phyloP scores from a whole-genome alignment of 2,329 filamentous ascomycete species.

The Monilinia laxa region DNA sequence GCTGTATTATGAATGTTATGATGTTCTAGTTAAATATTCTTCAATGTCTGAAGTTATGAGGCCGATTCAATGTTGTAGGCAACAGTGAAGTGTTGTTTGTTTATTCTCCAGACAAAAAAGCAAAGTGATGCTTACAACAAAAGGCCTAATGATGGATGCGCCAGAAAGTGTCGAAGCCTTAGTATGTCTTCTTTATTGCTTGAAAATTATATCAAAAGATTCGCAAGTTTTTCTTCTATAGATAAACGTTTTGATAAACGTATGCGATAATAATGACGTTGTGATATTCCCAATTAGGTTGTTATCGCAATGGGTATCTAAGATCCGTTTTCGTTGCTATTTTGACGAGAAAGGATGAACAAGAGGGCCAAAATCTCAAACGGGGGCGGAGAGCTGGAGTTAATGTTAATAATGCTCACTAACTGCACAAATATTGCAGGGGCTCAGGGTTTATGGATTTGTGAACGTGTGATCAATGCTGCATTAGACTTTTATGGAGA shows the following conservation, averaged over 20 bases:
- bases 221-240: conserved; percentile 9
- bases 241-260: background rate
- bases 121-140: conserved; percentile 24
- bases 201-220: conserved; percentile 16
- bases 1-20: background rate
- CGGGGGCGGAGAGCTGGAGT: conserved; percentile 19
- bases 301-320: background rate
- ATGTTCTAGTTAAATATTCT: background rate
- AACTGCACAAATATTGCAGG: background rate
- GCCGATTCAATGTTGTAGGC: conserved; percentile 8
- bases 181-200: background rate
- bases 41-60: background rate
- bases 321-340: conserved; percentile 9
- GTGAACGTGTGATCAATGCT: conserved; percentile 17
- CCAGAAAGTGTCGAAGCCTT: conserved; percentile 30
- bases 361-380: conserved; percentile 18
- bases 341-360: conserved; percentile 21
- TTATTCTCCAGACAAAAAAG: conserved; percentile 11
- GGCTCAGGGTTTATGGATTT: background rate
- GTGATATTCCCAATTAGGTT: background rate
- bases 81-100: background rate
- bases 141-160: conserved; percentile 27
- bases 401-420: conserved; percentile 19
- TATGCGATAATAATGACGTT: background rate
- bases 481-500: conserved; percentile 16